Conservation (phyloP, 371 early-diverging fungal genomes). For the Gilbertella persicaria region DNA sequence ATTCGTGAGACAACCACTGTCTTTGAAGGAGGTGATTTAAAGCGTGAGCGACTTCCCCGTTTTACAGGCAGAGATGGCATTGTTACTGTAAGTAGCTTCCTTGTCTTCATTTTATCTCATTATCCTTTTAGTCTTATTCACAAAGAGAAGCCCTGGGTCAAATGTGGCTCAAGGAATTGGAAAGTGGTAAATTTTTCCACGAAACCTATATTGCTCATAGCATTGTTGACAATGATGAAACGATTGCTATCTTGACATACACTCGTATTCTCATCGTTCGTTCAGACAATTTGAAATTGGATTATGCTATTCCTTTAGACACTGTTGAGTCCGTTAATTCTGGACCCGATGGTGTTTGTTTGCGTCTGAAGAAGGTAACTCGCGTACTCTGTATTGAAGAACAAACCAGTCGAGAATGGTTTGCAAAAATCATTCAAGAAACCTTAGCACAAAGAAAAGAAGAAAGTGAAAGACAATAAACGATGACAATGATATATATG, state of each 20-base stretch:
- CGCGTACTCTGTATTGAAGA: constrained; percentile 15
- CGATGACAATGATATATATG: neutral
- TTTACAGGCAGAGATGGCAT: constrained; percentile 85
- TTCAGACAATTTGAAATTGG: constrained; percentile 58
- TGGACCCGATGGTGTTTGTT: constrained; percentile 12
- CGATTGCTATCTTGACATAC: constrained; percentile 66
- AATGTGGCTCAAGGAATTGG: constrained; percentile 83
- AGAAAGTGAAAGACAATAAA: constrained; percentile 21
- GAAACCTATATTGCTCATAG: constrained; percentile 88
- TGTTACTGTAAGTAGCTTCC: constrained; percentile 46
- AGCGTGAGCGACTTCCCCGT: constrained; percentile 86
- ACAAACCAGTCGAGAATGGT: constrained; percentile 26
- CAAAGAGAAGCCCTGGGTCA: constrained; percentile 89
- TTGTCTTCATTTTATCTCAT: neutral
- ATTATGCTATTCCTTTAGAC: constrained; percentile 53
- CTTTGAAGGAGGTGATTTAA: constrained; percentile 75
- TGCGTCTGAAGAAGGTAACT: constrained; percentile 14
- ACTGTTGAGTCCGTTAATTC: constrained; percentile 8
- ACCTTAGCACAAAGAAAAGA: constrained; percentile 16
- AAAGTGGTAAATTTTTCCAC: constrained; percentile 73
- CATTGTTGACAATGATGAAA: constrained; percentile 52
- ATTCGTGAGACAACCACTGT: constrained; percentile 96
- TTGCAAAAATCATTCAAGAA: constrained; percentile 12
- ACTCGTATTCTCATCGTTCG: constrained; percentile 62
- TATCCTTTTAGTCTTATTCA: constrained; percentile 61